Percentiles rank a stretch among this genome's conserved stretches.
Conservation (phyloP, 169 alveolate species). For the Plasmodium cynomolgi region DNA sequence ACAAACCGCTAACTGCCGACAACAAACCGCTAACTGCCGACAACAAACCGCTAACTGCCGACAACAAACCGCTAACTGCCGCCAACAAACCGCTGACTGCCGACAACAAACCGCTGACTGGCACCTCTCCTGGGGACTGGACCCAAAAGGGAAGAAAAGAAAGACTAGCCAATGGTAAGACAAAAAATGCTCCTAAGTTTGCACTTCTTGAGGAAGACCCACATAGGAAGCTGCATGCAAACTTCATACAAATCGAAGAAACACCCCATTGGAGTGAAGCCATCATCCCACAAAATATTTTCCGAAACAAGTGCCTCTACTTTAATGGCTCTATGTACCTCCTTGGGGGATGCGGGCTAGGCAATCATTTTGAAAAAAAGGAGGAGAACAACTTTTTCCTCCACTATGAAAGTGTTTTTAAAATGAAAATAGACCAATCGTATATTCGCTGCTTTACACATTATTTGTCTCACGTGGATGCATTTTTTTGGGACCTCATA, state of each 20-base stretch:
- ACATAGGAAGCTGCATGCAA: slow-evolving; percentile 3
- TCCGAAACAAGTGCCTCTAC: slow-evolving; percentile 35
- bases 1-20: no score
- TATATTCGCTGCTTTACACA: neutral
- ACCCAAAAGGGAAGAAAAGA: neutral
- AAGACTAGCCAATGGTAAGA: neutral
- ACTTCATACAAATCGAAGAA: slow-evolving; percentile 7
- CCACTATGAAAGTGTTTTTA: slow-evolving; percentile 22
- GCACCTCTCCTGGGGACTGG: neutral
- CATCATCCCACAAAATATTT: slow-evolving; percentile 38
- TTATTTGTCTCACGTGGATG: slow-evolving; percentile 9
- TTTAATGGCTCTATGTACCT: slow-evolving; percentile 18
- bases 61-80: no score
- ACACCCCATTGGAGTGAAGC: neutral
- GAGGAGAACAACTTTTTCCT: neutral
- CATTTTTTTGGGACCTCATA: slow-evolving; percentile 20
- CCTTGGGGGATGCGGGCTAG: slow-evolving; percentile 33
- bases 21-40: no score
- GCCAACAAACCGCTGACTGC: no score
- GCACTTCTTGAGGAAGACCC: neutral
- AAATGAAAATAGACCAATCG: slow-evolving; percentile 7
- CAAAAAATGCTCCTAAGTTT: neutral
- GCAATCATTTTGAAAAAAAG: neutral
- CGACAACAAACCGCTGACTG: no score
- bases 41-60: no score